Evolutionary conservation across 2,329 filamentous ascomycete genomes (phyloP).

Genomic region (Colletotrichum orbiculare): DNA sequence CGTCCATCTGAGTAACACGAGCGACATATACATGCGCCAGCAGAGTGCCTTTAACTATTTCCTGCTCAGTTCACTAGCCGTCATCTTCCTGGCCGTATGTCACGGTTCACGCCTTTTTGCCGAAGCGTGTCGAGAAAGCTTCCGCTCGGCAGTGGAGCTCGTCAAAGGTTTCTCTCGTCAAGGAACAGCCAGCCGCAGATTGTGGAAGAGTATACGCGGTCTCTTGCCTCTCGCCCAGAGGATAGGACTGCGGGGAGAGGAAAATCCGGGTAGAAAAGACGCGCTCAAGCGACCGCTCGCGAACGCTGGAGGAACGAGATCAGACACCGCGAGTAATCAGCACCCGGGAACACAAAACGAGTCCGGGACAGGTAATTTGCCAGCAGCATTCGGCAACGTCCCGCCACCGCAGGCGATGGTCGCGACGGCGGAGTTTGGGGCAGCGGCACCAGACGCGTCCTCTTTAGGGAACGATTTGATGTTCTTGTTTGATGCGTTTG

Average conservation of each 20-base stretch:
- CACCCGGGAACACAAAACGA: too few species aligned
- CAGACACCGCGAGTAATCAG: too few species aligned
- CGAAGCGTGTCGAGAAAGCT: slow-evolving; percentile 47
- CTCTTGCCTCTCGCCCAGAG: slow-evolving; percentile 45
- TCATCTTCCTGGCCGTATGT: slow-evolving; percentile 56
- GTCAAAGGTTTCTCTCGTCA: slow-evolving; percentile 46
- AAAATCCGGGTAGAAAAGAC: not conserved
- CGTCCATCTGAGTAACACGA: slow-evolving; percentile 48
- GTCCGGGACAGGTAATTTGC: not conserved
- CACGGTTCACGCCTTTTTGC: slow-evolving; percentile 56
- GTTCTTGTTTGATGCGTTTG: slow-evolving; percentile 49
- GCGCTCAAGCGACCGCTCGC: not conserved
- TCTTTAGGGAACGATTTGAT: slow-evolving; percentile 49
- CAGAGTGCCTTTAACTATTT: slow-evolving; percentile 55
- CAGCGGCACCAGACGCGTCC: slow-evolving; percentile 44
- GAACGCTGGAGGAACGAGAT: too few species aligned
- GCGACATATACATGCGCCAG: slow-evolving; percentile 50
- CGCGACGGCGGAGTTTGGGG: slow-evolving; percentile 6
- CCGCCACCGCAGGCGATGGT: not conserved
- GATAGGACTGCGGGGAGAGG: slow-evolving; percentile 40
- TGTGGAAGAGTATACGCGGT: slow-evolving; percentile 50
- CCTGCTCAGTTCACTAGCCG: slow-evolving; percentile 50
- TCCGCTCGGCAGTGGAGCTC: slow-evolving; percentile 46
- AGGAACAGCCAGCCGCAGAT: slow-evolving; percentile 45
- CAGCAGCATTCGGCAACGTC: fast-evolving